Base-by-base conservation (phyloP, 371 early-diverging fungal genomes). In the Chytridium lagenaria region DNA sequence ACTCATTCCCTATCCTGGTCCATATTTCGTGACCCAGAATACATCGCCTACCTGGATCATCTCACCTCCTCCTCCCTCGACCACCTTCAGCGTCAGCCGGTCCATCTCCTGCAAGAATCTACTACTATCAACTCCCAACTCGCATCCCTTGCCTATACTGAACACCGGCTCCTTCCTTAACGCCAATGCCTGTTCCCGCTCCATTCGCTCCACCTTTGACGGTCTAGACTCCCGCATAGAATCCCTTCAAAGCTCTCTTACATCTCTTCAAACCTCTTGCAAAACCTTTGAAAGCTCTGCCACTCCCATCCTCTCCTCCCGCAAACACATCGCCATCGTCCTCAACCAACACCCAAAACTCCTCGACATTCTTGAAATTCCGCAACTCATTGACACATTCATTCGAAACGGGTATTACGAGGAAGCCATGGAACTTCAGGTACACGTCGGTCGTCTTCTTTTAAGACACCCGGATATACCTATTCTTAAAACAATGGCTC, bases 371-470 rank as follows among this genome's bases (percentile, higher is more conserved):
- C 31, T 82, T 26, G 93, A 92, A 68, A 92, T 93, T 38, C 95
- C 95, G 2, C 87, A 90, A 68, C 77, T 94, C 59, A 89, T 93
- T 87, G 92, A 94, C 68, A 92, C 91, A 0, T 92, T 93, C 77
- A 90, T 93, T 26, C 85, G 91, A 74, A 90, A 91, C 52, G 93
- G 92, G 0, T 91, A 92, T 66, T 93, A 93, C 68, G 90, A 91
- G 38, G 95, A 94, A 69, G 95, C 93, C 0, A 89, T 94, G 84
- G 93, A 93, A 70, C 77, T 94, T 33, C 87, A 90, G n/a, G 82
- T 88, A 1, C 91, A 92, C 80, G 92, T 92, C 2, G 85, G 87
- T 2, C 80, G 92, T 10, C 77, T 94, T 51, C 75, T 81, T 1
- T 71, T 88, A 16, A 78, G 90, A 34, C 87, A 92, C 76, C 86